Percentiles rank a stretch among this genome's conserved stretches.
These are phyloP conservation scores for Discostella stelligeroides DNA, from an alignment of 108 stramenopile species.

Conservation along the genomic window DNA sequence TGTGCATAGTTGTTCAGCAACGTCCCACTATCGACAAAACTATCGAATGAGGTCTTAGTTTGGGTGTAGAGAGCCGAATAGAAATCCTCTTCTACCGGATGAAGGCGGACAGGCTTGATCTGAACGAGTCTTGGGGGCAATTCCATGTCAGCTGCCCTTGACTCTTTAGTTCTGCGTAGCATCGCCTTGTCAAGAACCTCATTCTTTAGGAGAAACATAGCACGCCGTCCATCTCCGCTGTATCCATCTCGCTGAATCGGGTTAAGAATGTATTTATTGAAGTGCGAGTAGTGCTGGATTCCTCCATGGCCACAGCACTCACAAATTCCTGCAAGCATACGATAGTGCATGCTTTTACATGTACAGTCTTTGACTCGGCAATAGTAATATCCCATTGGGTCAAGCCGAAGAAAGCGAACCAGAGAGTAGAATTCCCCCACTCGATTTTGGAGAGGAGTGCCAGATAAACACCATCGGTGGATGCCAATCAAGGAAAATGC, in stretches of 20 bases:
- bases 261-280: constrained; percentile 94
- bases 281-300: constrained; percentile 93
- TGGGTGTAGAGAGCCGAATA: constrained; percentile 94
- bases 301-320: constrained; percentile 92
- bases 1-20: constrained; percentile 99
- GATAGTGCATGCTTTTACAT: constrained; percentile 95
- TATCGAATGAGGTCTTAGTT: constrained; percentile 92
- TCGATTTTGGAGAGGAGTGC: constrained; percentile 98
- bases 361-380: constrained; percentile 87
- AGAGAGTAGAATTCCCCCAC: constrained; percentile 98
- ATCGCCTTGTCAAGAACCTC: constrained; percentile 81
- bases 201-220: constrained; percentile 88
- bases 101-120: constrained; percentile 81
- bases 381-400: constrained; percentile 97
- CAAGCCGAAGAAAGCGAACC: constrained; percentile 93
- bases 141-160: constrained; percentile 92
- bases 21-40: constrained; percentile 92
- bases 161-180: constrained; percentile 96
- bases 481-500: constrained; percentile 91
- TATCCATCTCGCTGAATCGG: constrained; percentile 88
- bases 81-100: constrained; percentile 96
- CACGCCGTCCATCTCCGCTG: constrained; percentile 89
- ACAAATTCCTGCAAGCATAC: constrained; percentile 81
- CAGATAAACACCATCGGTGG: constrained; percentile 92
- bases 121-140: constrained; percentile 90